Evolutionary conservation across 1,284 basidiomycete genomes (phyloP).

Genomic region (Hypsizygus ulmarius): DNA sequence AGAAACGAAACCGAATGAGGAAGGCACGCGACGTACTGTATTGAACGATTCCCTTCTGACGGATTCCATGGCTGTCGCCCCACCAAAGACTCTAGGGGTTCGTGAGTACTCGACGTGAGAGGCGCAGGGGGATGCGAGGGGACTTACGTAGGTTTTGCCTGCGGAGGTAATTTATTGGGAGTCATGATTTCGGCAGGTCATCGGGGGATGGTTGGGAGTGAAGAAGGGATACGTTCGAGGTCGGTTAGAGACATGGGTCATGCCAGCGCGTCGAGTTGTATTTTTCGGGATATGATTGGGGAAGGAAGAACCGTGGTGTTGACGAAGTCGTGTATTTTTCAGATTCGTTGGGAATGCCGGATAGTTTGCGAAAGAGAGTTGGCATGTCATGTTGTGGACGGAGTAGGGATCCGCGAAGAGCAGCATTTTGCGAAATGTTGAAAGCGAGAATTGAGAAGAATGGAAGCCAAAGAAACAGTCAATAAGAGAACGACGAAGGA

Average conservation of each 20-base stretch:
- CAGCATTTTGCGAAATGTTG: neutral
- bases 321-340: too few relatives aligned
- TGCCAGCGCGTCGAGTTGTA: too few relatives aligned
- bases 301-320: too few relatives aligned
- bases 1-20: neutral
- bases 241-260: too few relatives aligned
- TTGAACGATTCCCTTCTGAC: conserved; percentile 76
- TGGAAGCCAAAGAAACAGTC: neutral
- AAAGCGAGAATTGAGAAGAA: neutral
- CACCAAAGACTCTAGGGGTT: conserved; percentile 82
- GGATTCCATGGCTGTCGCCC: conserved; percentile 73
- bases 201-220: too few relatives aligned
- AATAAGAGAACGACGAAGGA: neutral
- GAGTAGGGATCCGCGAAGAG: too few relatives aligned
- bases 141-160: conserved; percentile 68
- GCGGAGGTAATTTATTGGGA: too few relatives aligned
- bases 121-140: conserved; percentile 5
- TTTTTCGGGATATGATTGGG: too few relatives aligned
- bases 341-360: too few relatives aligned
- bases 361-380: too few relatives aligned
- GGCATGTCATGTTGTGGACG: too few relatives aligned
- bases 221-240: neutral
- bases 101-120: conserved; percentile 1
- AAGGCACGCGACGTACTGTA: conserved; percentile 68
- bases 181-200: too few relatives aligned